Percentiles rank a stretch among this genome's conserved stretches.
These are phyloP conservation scores for Lentinula lateritia DNA, from an alignment of 768 basidiomycete genomes.

Conservation along the genomic window DNA sequence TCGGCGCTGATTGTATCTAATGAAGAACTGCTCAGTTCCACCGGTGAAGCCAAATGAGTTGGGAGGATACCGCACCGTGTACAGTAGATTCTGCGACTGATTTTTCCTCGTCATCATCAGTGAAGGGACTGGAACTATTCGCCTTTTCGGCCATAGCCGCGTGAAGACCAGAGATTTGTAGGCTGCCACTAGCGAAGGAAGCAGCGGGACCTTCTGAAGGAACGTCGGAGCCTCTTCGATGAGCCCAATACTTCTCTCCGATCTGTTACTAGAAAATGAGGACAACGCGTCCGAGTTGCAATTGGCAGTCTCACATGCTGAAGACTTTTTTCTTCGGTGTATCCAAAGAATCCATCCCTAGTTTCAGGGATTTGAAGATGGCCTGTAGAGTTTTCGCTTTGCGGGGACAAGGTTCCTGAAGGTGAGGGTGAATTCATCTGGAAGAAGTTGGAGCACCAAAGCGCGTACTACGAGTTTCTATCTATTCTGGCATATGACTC, in stretches of 20 bases:
- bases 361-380: conserved; percentile 41
- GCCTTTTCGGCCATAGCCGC: conserved; percentile 15
- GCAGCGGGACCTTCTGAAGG: conserved; percentile 29
- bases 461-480: no score
- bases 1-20: conserved; percentile 38
- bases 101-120: conserved; percentile 26
- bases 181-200: conserved; percentile 29
- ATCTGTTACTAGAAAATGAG: conserved; percentile 37
- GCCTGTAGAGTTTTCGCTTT: neutral
- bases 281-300: neutral
- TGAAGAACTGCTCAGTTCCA: neutral
- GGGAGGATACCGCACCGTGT: conserved; percentile 8
- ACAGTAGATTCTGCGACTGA: conserved; percentile 11
- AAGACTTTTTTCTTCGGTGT: conserved; percentile 71
- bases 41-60: neutral
- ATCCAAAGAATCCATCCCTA: conserved; percentile 74
- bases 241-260: conserved; percentile 67
- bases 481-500: no score
- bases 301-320: conserved; percentile 53
- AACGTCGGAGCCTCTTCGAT: conserved; percentile 58
- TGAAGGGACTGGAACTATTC: conserved; percentile 14
- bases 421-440: neutral
- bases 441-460: neutral
- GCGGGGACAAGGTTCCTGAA: neutral
- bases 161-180: conserved; percentile 31